Evolutionary conservation across 306 rosid species (phyloP), one percentile per base, ranked within the genome.

Genomic region (Fragaria vesca): DNA sequence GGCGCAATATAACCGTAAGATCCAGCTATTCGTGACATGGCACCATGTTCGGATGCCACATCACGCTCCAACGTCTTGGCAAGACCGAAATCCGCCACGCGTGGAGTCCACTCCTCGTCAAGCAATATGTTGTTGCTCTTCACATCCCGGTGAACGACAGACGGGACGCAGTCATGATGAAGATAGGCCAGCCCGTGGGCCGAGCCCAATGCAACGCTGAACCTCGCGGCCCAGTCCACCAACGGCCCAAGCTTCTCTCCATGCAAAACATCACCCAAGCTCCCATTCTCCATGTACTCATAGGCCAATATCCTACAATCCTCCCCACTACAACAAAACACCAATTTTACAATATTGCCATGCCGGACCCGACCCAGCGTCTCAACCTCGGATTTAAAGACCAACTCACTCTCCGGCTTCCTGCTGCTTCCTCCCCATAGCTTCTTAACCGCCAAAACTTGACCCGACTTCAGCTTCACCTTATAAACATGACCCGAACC

Each of bases 1-100:
- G 96, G 98, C 43, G 98, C 98, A 63, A 92, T 88, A 76, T 95
- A 92, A 58, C 97, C 98, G 77, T 82, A 89, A 6, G 97, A 91
- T 24, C 98, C 97, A 32, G 93, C 97, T 16, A 95, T 79, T 11
- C 78, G 75, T 36, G 97, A 91, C 91, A 91, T 91, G 21, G 73
- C 77, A 71, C 38, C 81, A 20, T 77, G 2, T 32, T 9, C 80
- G 16, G 71, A 74, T 1, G 51, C 77, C 61, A 34, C 68, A 4
- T 81, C 82, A 5, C 70, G 81, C 28, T 83, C 87, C 84, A 91
- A 73, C 2, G 81, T 86, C 91, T 88, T 91, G 0, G 99, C 94
- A 8, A 95, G 71, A 1, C 99, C 99, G 46, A 95, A 95, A 47
- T 95, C 99, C 0, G 94, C 99, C 51, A 91, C 83, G 0, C 83